Conservation (phyloP, 805 yeast genomes). For the Metschnikowia noctiluminum region DNA sequence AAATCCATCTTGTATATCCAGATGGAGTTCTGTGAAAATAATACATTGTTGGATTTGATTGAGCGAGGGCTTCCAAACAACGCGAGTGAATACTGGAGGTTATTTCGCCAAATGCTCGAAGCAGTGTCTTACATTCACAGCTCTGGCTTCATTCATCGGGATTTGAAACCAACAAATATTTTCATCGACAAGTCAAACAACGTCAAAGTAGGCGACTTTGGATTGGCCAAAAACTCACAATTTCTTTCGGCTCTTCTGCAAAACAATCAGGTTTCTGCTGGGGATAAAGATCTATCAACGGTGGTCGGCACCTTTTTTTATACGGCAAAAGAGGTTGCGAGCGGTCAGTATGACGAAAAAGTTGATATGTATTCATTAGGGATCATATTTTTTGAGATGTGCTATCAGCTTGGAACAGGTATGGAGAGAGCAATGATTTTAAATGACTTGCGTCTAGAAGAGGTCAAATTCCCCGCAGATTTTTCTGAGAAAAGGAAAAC, state of each 20-base stretch:
- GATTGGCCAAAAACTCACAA: constrained; percentile 88
- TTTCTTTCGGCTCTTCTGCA: constrained; percentile 34
- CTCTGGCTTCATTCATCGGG: constrained; percentile 93
- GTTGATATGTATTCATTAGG: constrained; percentile 97
- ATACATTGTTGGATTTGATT: constrained; percentile 80
- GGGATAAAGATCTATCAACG: constrained; percentile 74
- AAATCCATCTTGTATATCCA: constrained; percentile 83
- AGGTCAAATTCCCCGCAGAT: constrained; percentile 67
- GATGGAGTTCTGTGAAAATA: constrained; percentile 98
- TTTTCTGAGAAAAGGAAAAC: constrained; percentile 51
- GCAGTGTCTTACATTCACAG: constrained; percentile 89
- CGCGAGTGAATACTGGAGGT: constrained; percentile 83
- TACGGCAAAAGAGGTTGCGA: constrained; percentile 83
- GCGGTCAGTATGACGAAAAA: constrained; percentile 84
- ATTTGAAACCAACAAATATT: constrained; percentile 91
- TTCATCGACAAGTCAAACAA: constrained; percentile 88
- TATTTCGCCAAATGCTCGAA: constrained; percentile 82
- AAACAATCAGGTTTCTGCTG: constrained; percentile 36
- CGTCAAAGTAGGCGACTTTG: constrained; percentile 95
- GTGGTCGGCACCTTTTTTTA: constrained; percentile 93
- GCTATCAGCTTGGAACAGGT: constrained; percentile 76
- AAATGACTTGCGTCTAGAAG: constrained; percentile 55
- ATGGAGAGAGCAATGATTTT: constrained; percentile 87
- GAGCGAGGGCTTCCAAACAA: constrained; percentile 64
- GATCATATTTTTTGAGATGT: constrained; percentile 93